These are phyloP conservation scores for Termitomyces sp. DNA, from an alignment of 768 basidiomycete species.

Conservation along the genomic window DNA sequence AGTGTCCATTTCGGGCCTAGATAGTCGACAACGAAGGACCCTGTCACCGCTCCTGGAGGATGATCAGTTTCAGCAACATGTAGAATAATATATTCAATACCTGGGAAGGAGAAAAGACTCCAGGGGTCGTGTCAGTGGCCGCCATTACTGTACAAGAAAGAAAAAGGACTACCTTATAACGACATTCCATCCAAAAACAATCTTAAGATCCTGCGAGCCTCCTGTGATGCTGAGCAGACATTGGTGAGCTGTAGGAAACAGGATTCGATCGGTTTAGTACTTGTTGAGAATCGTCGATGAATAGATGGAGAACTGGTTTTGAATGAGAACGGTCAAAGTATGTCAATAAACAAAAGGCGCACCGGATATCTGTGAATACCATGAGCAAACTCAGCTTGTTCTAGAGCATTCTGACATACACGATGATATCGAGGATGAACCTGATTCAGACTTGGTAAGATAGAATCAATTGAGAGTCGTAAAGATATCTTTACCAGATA, in stretches of 20 bases:
- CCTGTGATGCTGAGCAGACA: constrained; percentile 48
- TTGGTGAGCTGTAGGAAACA: no score
- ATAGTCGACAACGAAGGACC: constrained; percentile 70
- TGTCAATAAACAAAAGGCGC: no score
- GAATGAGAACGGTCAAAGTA: no score
- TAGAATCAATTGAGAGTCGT: no score
- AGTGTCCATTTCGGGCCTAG: constrained; percentile 71
- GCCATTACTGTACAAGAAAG: no score
- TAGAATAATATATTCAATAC: constrained; percentile 1
- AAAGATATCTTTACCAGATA: constrained; percentile 44
- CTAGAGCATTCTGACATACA: background rate
- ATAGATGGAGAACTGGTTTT: background rate
- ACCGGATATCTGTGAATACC: no score
- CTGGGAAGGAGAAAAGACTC: constrained; percentile 31
- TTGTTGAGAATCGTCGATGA: constrained; percentile 43
- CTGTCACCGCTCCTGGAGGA: constrained; percentile 45
- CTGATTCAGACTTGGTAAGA: constrained; percentile 1
- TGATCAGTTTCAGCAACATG: no score
- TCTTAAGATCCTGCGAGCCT: constrained; percentile 37
- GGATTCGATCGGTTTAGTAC: constrained; percentile 21
- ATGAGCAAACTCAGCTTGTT: no score
- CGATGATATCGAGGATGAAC: background rate
- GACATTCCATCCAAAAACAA: constrained; percentile 78
- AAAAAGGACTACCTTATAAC: constrained; percentile 52
- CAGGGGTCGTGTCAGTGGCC: no score